Evolutionary conservation across 805 yeast genomes (phyloP).

Genomic region (Saturnispora quitensis): DNA sequence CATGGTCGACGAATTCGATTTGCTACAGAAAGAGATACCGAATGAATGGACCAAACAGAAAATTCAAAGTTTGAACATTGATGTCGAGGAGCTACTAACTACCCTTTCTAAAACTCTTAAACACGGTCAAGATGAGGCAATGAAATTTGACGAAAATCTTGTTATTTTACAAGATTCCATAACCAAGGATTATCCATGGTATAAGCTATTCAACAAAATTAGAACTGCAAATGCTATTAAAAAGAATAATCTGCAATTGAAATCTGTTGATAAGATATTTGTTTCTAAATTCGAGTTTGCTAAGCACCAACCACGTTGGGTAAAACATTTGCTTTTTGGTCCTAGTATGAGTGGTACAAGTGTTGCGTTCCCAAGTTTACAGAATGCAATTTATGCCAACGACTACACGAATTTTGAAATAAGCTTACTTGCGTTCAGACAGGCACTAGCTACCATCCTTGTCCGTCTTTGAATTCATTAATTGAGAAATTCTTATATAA

Average conservation of each 20-base stretch:
- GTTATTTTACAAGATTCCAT: slow-evolving; percentile 39
- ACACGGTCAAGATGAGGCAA: not conserved
- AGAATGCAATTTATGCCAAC: slow-evolving; percentile 42
- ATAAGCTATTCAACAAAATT: slow-evolving; percentile 49
- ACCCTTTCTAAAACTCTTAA: slow-evolving; percentile 30
- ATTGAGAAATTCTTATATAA: not conserved
- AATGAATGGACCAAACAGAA: slow-evolving; percentile 19
- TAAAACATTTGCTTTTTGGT: slow-evolving; percentile 56
- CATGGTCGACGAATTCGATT: slow-evolving; percentile 31
- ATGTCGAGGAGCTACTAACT: not conserved
- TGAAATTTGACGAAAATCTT: slow-evolving; percentile 16
- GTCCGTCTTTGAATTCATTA: not conserved
- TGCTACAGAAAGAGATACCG: slow-evolving; percentile 21
- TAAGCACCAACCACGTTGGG: slow-evolving; percentile 40
- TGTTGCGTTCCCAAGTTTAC: slow-evolving; percentile 49
- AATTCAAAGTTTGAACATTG: not conserved
- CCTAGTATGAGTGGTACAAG: slow-evolving; percentile 46
- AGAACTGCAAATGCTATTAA: slow-evolving; percentile 49
- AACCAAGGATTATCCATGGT: slow-evolving; percentile 72
- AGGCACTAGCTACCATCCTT: slow-evolving; percentile 1
- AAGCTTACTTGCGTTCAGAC: slow-evolving; percentile 10
- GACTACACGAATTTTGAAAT: slow-evolving; percentile 32
- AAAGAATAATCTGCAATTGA: slow-evolving; percentile 41
- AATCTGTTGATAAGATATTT: slow-evolving; percentile 35
- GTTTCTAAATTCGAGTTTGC: slow-evolving; percentile 31